Evolutionary conservation across 805 yeast species (phyloP).

Genomic region (Torulaspora delbrueckii): DNA sequence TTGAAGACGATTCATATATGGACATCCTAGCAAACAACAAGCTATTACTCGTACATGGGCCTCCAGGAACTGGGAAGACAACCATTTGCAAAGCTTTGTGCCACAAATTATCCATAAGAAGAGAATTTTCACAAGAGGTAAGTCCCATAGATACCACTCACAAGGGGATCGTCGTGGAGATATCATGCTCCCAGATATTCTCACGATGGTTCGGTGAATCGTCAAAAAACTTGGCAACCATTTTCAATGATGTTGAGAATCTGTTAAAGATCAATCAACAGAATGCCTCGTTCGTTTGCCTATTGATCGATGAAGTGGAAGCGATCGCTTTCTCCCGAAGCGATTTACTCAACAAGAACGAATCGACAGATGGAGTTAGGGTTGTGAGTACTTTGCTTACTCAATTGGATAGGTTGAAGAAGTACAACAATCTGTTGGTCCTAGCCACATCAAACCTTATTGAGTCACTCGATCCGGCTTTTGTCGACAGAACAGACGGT

Average conservation of each 20-base stretch:
- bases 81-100: conserved; percentile 40
- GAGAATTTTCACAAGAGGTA: conserved; percentile 4
- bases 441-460: conserved; percentile 42
- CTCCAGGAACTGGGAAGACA: conserved; percentile 48
- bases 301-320: conserved; percentile 46
- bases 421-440: conserved; percentile 34
- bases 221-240: conserved; percentile 37
- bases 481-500: conserved; percentile 42
- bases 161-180: conserved; percentile 37
- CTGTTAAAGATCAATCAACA: conserved; percentile 19
- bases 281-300: conserved; percentile 28
- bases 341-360: conserved; percentile 35
- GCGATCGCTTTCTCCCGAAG: conserved; percentile 41
- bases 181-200: conserved; percentile 41
- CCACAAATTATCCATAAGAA: conserved; percentile 38
- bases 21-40: conserved; percentile 24
- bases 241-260: conserved; percentile 36
- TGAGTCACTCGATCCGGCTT: conserved; percentile 41
- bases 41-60: conserved; percentile 37
- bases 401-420: conserved; percentile 39
- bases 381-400: conserved; percentile 44
- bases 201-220: conserved; percentile 47
- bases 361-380: conserved; percentile 41
- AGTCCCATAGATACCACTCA: conserved; percentile 3
- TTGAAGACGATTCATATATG: neutral